Conservation (phyloP, 2,329 filamentous ascomycete species). For the Bipolaris oryzae region DNA sequence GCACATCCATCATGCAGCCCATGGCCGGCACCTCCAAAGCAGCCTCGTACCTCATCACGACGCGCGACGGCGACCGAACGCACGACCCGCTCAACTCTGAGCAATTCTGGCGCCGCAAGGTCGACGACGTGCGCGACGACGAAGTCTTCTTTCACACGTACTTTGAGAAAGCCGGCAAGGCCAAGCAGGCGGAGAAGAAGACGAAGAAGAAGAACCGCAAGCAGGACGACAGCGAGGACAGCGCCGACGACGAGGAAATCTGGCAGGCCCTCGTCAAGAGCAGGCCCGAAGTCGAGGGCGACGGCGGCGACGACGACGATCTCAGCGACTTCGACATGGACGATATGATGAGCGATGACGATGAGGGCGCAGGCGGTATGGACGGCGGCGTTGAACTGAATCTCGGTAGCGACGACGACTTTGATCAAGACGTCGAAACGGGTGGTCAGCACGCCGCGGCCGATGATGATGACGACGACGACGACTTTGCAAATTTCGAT, state of each 20-base stretch:
- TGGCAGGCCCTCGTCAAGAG: constrained; percentile 89
- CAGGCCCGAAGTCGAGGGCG: constrained; percentile 75
- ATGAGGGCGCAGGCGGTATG: constrained; percentile 51
- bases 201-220: constrained; percentile 57
- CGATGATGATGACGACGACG: constrained; percentile 31
- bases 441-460: constrained; percentile 46
- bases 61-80: constrained; percentile 63
- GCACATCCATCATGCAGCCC: constrained; percentile 96
- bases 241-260: constrained; percentile 79
- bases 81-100: constrained; percentile 80
- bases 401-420: constrained; percentile 56
- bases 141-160: constrained; percentile 99
- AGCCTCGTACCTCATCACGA: constrained; percentile 65
- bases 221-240: constrained; percentile 54
- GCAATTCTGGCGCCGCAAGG: constrained; percentile 88
- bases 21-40: constrained; percentile 68
- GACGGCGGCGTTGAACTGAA: constrained; percentile 52
- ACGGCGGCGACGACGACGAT: constrained; percentile 63
- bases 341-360: constrained; percentile 54
- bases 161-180: constrained; percentile 71
- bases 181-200: constrained; percentile 63
- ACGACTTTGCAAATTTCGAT: constrained; percentile 51
- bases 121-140: constrained; percentile 84
- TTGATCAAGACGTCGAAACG: constrained; percentile 40
- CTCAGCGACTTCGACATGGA: constrained; percentile 61